Conservation (phyloP, 805 yeast genomes). For the Wickerhamomyces rabaulensis region DNA sequence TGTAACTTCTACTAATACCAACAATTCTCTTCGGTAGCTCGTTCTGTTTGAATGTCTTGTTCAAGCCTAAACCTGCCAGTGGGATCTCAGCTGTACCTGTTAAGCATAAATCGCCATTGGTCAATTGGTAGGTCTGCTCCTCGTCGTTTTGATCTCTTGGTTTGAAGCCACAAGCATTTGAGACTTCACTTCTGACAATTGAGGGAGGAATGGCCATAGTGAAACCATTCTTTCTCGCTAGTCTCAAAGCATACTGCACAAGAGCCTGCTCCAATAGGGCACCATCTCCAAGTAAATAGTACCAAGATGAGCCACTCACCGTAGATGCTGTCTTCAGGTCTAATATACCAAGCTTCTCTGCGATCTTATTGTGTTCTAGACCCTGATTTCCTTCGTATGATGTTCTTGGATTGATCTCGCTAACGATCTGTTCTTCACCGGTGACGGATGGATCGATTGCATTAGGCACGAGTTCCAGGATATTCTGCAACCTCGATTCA, state of each 20-base stretch:
- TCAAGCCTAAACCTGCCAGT: conserved; percentile 70
- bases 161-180: conserved; percentile 88
- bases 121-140: conserved; percentile 71
- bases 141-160: conserved; percentile 88
- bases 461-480: conserved; percentile 59
- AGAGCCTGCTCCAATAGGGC: conserved; percentile 88
- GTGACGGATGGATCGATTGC: conserved; percentile 45
- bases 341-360: conserved; percentile 56
- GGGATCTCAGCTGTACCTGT: conserved; percentile 97
- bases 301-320: conserved; percentile 80
- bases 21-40: conserved; percentile 56
- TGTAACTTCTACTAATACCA: conserved; percentile 80
- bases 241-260: conserved; percentile 66
- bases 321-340: conserved; percentile 70
- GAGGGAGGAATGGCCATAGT: conserved; percentile 77
- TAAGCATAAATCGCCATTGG: conserved; percentile 52
- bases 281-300: conserved; percentile 77
- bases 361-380: conserved; percentile 68
- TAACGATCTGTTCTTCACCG: conserved; percentile 37
- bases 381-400: conserved; percentile 21
- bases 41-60: conserved; percentile 36
- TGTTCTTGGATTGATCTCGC: conserved; percentile 42
- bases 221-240: conserved; percentile 67
- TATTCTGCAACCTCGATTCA: conserved; percentile 32
- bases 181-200: conserved; percentile 69